A percentile compares a stretch with the other conserved stretches of the same genome.
Conservation (phyloP, 805 yeast genomes). For the Lipomyces spencermartinsiae region DNA sequence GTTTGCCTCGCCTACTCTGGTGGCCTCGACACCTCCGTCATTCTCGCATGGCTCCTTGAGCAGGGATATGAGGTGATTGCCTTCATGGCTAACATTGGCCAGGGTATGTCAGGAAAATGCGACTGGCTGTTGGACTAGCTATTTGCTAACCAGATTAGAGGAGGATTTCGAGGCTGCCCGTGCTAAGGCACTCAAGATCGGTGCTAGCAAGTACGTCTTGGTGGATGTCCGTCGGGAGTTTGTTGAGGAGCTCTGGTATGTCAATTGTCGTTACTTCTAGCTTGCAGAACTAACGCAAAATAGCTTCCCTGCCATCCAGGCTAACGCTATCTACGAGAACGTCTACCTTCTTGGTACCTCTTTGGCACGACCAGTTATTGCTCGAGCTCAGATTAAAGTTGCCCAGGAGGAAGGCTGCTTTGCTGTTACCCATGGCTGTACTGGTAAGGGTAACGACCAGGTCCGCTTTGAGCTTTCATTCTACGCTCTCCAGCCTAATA, state of each 20-base stretch:
- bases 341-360: conserved; percentile 97
- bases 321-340: conserved; percentile 97
- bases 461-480: conserved; percentile 96
- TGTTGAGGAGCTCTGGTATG: conserved; percentile 80
- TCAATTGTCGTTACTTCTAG: neutral
- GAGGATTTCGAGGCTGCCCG: conserved; percentile 98
- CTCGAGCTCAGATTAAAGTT: conserved; percentile 95
- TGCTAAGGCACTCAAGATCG: conserved; percentile 93
- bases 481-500: conserved; percentile 98
- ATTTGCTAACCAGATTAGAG: conserved; percentile 53
- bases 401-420: conserved; percentile 98
- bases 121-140: neutral
- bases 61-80: conserved; percentile 98
- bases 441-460: conserved; percentile 99
- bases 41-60: conserved; percentile 97
- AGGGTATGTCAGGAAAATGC: conserved; percentile 47
- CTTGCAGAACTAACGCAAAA: neutral
- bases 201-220: conserved; percentile 93
- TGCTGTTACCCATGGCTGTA: conserved; percentile 98
- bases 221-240: conserved; percentile 96
- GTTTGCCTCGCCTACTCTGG: conserved; percentile 99
- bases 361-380: conserved; percentile 97
- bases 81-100: conserved; percentile 98
- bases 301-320: conserved; percentile 90
- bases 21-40: conserved; percentile 97